A percentile compares a stretch with the other conserved stretches of the same genome.
phyloP scores from a whole-genome alignment of 768 basidiomycete species.

The Cyclocybe aegerita region DNA sequence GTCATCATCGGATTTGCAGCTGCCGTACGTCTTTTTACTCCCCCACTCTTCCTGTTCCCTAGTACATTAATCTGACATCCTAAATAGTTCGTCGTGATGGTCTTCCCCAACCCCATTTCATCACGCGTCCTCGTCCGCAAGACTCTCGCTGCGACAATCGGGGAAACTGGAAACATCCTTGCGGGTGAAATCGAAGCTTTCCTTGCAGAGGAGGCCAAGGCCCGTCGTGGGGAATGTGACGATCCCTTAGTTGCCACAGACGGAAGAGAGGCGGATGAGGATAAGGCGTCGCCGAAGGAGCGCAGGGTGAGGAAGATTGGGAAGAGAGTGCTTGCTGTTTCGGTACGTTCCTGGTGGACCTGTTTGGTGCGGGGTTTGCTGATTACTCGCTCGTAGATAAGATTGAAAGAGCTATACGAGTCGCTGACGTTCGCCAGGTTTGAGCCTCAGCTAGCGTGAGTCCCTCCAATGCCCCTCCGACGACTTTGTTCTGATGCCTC shows the following conservation, averaged over 20 bases:
- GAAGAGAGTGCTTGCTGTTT: conserved; percentile 31
- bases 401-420: conserved; percentile 34
- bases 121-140: conserved; percentile 40
- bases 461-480: background rate
- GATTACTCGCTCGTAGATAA: conserved; percentile 22
- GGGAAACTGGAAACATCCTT: conserved; percentile 35
- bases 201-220: conserved; percentile 40
- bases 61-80: background rate
- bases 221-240: conserved; percentile 28
- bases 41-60: background rate
- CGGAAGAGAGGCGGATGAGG: conserved; percentile 11
- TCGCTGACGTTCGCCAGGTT: conserved; percentile 38
- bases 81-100: conserved; percentile 41
- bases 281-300: conserved; percentile 35
- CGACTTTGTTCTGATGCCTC: background rate
- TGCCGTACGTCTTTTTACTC: conserved; percentile 27
- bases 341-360: conserved; percentile 23
- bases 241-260: conserved; percentile 21
- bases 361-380: background rate
- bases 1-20: conserved; percentile 46
- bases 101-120: conserved; percentile 44
- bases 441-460: conserved; percentile 43
- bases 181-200: conserved; percentile 43
- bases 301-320: conserved; percentile 34
- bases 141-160: conserved; percentile 35